Conservation (phyloP, 345 rosid species). For the Schrenkiella parvula region DNA sequence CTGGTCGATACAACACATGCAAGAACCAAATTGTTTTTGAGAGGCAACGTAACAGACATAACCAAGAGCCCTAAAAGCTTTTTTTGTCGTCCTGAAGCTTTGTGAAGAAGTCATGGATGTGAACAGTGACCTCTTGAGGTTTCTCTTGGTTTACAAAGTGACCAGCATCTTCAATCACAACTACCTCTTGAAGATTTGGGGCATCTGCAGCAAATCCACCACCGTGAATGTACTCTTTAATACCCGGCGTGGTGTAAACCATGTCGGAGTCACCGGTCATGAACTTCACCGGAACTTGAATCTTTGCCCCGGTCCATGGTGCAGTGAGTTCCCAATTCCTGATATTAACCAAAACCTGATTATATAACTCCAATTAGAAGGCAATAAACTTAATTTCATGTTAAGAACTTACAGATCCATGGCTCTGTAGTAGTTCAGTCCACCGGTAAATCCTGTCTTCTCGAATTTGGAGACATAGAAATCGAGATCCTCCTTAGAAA, state of each 20-base stretch:
- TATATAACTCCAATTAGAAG: neutral
- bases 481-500: conserved; percentile 55
- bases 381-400: neutral
- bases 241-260: conserved; percentile 58
- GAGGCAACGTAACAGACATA: neutral
- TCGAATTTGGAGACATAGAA: conserved; percentile 44
- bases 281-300: conserved; percentile 65
- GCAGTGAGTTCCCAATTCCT: conserved; percentile 84
- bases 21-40: neutral
- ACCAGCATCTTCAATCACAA: conserved; percentile 59
- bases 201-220: conserved; percentile 50
- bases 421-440: conserved; percentile 76
- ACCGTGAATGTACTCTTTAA: conserved; percentile 51
- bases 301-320: conserved; percentile 52
- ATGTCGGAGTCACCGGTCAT: conserved; percentile 58
- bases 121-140: conserved; percentile 51
- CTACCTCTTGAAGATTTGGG: conserved; percentile 48
- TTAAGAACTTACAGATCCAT: conserved; percentile 50
- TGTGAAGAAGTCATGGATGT: conserved; percentile 48
- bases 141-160: conserved; percentile 75
- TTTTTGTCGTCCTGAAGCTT: conserved; percentile 27
- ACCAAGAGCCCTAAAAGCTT: conserved; percentile 3
- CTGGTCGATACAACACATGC: neutral
- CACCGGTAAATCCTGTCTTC: conserved; percentile 63
- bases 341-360: neutral